Conservation (phyloP, 139 green algal species). For the Diplosphaera chodatii region DNA sequence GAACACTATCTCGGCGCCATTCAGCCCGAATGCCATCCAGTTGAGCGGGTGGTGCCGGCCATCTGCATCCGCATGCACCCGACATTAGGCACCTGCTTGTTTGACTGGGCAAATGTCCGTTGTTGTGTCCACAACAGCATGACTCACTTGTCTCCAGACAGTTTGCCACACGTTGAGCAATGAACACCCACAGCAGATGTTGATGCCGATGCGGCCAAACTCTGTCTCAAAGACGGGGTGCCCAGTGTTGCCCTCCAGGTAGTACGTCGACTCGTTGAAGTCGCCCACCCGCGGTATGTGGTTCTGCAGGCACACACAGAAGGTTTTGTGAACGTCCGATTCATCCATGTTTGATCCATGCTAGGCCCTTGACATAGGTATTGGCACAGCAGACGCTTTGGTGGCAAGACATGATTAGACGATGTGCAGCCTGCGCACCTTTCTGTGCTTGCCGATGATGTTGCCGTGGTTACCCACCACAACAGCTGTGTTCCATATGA, state of each 20-base stretch:
- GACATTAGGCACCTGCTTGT: too few relatives aligned
- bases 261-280: conserved; percentile 98
- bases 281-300: conserved; percentile 96
- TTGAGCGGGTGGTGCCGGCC: conserved; percentile 95
- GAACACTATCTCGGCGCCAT: conserved; percentile 97
- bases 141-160: too few relatives aligned
- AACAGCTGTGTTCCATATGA: conserved; percentile 97
- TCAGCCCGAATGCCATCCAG: conserved; percentile 92
- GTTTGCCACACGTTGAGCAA: too few relatives aligned
- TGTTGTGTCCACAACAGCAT: too few relatives aligned
- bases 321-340: too few relatives aligned
- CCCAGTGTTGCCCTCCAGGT: conserved; percentile 93
- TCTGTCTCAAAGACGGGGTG: conserved; percentile 88
- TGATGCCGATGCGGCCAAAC: conserved; percentile 85
- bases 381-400: too few relatives aligned
- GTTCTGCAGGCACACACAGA: too few relatives aligned
- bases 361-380: too few relatives aligned
- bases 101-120: too few relatives aligned
- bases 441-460: conserved; percentile 86
- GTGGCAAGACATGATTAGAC: too few relatives aligned
- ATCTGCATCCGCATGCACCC: too few relatives aligned
- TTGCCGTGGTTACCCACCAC: conserved; percentile 89
- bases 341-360: too few relatives aligned
- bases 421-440: conserved; percentile 37
- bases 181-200: conserved; percentile 93